These are phyloP conservation scores for Penicillium pancosmium DNA, from an alignment of 495 filamentous ascomycete species.

Conservation along the genomic window DNA sequence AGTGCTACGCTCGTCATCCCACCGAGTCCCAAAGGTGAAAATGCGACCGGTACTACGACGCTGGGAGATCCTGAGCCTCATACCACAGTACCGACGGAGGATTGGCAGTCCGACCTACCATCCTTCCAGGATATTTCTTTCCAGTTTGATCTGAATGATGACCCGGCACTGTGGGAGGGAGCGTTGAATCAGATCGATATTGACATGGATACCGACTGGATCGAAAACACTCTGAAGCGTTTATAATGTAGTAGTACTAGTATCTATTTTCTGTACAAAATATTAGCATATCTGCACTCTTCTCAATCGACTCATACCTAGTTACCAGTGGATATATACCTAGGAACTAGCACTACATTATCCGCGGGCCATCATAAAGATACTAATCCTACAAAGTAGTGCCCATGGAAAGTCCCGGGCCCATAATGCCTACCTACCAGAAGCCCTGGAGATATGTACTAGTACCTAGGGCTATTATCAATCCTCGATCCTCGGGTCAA, in stretches of 20 bases:
- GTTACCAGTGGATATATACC: no score
- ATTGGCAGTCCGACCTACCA: conserved; percentile 31
- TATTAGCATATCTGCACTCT: no score
- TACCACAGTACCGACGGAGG: conserved; percentile 5
- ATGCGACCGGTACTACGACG: conserved; percentile 12
- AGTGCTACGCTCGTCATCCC: conserved; percentile 7
- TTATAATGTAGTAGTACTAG: neutral
- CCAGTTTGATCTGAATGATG: conserved; percentile 41
- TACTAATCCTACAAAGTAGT: no score
- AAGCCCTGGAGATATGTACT: no score
- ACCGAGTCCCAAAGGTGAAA: conserved; percentile 22
- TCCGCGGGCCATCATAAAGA: no score
- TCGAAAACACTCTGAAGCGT: conserved; percentile 38
- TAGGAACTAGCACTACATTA: no score
- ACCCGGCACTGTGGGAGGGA: conserved; percentile 42
- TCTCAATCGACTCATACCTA: no score
- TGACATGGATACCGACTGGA: conserved; percentile 47
- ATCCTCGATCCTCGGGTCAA: no score
- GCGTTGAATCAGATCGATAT: conserved; percentile 42
- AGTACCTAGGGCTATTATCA: no score
- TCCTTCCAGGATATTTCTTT: conserved; percentile 38
- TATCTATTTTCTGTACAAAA: no score
- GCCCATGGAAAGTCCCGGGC: no score
- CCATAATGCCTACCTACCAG: no score
- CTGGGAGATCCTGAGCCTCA: neutral